Evolutionary conservation across 2,329 filamentous ascomycete species (phyloP).

Genomic region (Epichloe brachyelytri): DNA sequence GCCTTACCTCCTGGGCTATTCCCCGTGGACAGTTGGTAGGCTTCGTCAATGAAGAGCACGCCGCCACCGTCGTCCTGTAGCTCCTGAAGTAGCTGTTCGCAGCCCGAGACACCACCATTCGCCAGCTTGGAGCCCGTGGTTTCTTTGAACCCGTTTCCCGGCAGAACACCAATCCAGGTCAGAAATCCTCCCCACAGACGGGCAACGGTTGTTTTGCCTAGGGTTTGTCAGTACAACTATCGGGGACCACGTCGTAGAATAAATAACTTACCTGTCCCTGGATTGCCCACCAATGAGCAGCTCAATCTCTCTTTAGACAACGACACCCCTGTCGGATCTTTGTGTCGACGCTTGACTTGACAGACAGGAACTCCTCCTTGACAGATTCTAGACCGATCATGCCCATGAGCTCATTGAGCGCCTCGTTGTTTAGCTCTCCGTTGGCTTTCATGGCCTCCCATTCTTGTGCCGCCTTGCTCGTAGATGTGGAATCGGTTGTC

Average conservation of each 20-base stretch:
- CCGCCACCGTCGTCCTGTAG: slow-evolving; percentile 50
- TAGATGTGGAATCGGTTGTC: too few species aligned
- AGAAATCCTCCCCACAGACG: slow-evolving; percentile 57
- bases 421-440: slow-evolving; percentile 35
- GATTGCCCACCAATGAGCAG: slow-evolving; percentile 55
- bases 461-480: slow-evolving; percentile 29
- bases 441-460: slow-evolving; percentile 49
- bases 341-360: slow-evolving; percentile 52
- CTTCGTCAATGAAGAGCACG: slow-evolving; percentile 66
- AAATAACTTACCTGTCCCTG: slow-evolving; percentile 48
- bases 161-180: slow-evolving; percentile 45
- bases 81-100: slow-evolving; percentile 33
- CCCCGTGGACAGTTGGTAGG: slow-evolving; percentile 56
- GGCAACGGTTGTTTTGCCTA: slow-evolving; percentile 60
- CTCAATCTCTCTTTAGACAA: slow-evolving; percentile 48
- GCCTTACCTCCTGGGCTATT: slow-evolving; percentile 43
- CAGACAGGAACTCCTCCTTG: slow-evolving; percentile 47
- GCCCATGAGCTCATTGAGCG: slow-evolving; percentile 51
- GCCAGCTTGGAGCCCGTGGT: slow-evolving; percentile 56
- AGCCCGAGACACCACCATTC: slow-evolving; percentile 44
- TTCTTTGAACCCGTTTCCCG: slow-evolving; percentile 49
- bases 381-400: slow-evolving; percentile 62
- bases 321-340: slow-evolving; percentile 41
- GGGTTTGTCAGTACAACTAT: too few species aligned
- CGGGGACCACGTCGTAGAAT: too few species aligned